Base-by-base conservation (phyloP, 2,329 filamentous ascomycete species). In the Tetracladium maxilliforme region DNA sequence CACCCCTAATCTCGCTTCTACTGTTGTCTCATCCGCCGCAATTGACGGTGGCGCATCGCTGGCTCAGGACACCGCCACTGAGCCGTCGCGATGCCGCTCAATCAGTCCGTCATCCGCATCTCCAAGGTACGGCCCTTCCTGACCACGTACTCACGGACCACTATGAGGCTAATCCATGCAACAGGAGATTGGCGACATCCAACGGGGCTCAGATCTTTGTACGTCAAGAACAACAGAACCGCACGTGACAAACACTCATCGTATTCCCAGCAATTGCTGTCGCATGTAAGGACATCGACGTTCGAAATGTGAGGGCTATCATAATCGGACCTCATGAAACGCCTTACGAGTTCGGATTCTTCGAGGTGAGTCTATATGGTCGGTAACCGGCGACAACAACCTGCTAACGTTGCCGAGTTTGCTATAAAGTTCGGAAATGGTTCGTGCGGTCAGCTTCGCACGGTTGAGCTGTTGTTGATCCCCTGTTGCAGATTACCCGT, bases 321-420 rank as follows among this genome's bases (percentile, higher is more conserved):
- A 87, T 95, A 41, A 71, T 95, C 37, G 90, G 90, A 1, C 87
- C 90, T 14, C 83, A 87, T 35, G 86, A 90, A 39, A 92, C 86
- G 1, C 86, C 87, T 0, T 98, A 98, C 49, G 86, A 94, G 49
- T 94, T 92, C 44, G 90, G 90, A 4, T 94, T 94, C 54, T 95
- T 92, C 45, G 84, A 95, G 64, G 84, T 90, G 48, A 31, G 61
- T 45, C 27, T 38, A 10, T 10, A 19, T 21, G 21, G n/a, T 10
- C 14, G 13, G 18, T 9, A 8, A 6, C 6, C 5, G 12, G 11
- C 12, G 11, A 11, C 8, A 26, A 19, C 5, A 15, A 17, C 6
- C 24, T 40, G 28, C 44, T 57, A 33, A 54, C 32, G 18, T 19
- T 17, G 19, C 21, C 10, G 30, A 86, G 78, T 92, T 92, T 44